Evolutionary conservation across 2,329 filamentous ascomycete genomes (phyloP).

Genomic region (Penicillium sp.): DNA sequence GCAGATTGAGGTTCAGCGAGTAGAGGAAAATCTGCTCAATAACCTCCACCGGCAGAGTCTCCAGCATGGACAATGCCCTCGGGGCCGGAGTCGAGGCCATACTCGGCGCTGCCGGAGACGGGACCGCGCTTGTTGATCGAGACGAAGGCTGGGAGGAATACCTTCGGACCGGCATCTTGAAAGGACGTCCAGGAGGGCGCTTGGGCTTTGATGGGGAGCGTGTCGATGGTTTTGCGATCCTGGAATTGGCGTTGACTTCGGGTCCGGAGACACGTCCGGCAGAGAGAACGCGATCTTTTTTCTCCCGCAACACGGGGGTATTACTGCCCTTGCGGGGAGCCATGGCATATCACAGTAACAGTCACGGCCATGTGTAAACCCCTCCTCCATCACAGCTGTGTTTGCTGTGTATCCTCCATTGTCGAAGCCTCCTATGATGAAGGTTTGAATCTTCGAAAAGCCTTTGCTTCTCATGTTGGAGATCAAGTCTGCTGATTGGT

Average conservation of each 20-base stretch:
- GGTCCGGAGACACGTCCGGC: not conserved
- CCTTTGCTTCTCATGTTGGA: not conserved
- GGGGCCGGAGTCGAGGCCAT: constrained; percentile 6
- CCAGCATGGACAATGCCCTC: constrained; percentile 41
- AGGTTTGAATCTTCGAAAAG: not conserved
- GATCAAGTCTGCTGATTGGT: not conserved
- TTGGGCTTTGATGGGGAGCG: constrained; percentile 7
- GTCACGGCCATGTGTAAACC: not conserved
- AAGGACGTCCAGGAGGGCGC: constrained; percentile 16
- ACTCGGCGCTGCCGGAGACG: constrained; percentile 12
- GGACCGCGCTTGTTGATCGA: constrained; percentile 12
- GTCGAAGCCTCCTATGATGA: not conserved
- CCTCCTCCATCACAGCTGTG: not conserved
- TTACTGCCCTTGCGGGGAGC: constrained; percentile 8
- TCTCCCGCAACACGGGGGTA: not conserved
- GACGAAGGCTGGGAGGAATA: constrained; percentile 14
- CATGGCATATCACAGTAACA: constrained; percentile 11
- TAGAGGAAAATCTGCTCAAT: constrained; percentile 58
- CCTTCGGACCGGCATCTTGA: constrained; percentile 15
- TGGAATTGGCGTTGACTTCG: not conserved
- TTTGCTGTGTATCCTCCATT: not conserved
- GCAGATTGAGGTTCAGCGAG: constrained; percentile 51
- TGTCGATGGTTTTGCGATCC: constrained; percentile 5
- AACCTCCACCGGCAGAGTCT: constrained; percentile 54
- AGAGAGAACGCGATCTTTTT: not conserved